Evolutionary conservation across 805 yeast genomes (phyloP).

Genomic region (Schwanniomyces occidentalis): DNA sequence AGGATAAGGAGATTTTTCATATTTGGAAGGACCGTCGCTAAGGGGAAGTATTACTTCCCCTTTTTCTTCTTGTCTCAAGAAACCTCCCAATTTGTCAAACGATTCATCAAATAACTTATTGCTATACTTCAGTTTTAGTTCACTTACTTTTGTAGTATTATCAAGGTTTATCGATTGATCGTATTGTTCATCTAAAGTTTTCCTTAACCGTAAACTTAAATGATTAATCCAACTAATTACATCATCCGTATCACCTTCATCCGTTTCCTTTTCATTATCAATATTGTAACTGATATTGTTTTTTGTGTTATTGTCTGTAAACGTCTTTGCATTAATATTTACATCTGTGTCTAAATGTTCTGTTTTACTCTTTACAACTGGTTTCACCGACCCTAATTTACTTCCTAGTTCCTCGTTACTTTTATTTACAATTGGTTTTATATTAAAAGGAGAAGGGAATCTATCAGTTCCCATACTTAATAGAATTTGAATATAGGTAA

Average conservation of each 20-base stretch:
- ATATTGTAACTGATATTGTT: background rate
- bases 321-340: background rate
- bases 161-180: slow-evolving; percentile 15
- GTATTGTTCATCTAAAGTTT: slow-evolving; percentile 18
- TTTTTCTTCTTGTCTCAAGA: slow-evolving; percentile 43
- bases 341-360: background rate
- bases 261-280: no score
- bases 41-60: no score
- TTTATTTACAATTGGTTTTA: slow-evolving; percentile 9
- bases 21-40: background rate
- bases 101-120: slow-evolving; percentile 23
- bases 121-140: slow-evolving; percentile 22
- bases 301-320: background rate
- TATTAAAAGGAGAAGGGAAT: slow-evolving; percentile 23
- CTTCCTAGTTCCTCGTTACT: background rate
- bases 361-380: background rate
- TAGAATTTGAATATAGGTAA: no score
- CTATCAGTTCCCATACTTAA: slow-evolving; percentile 9
- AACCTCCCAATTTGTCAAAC: slow-evolving; percentile 21
- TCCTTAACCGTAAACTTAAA: slow-evolving; percentile 21
- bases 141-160: slow-evolving; percentile 14
- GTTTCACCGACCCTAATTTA: background rate
- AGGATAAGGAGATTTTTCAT: background rate
- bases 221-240: slow-evolving; percentile 32
- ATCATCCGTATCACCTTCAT: slow-evolving; percentile 14